Evolutionary conservation across 495 filamentous ascomycete species (phyloP).

Genomic region (Diplogelasinospora grovesii): DNA sequence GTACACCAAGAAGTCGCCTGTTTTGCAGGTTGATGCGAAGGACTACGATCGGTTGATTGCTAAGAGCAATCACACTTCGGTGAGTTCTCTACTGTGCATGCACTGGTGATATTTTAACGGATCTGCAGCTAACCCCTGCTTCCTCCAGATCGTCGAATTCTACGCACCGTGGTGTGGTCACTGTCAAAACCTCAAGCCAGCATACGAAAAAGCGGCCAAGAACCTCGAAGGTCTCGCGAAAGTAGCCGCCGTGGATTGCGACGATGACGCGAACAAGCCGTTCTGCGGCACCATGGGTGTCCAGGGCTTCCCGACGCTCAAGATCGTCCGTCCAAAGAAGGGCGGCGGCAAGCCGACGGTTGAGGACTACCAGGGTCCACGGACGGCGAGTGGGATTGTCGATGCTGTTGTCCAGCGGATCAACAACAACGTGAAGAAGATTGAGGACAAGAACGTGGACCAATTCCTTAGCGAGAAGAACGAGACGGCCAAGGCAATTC

Average conservation of each 20-base stretch:
- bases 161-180: conserved; percentile 96
- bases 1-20: conserved; percentile 82
- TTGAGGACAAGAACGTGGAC: conserved; percentile 74
- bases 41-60: conserved; percentile 79
- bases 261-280: conserved; percentile 87
- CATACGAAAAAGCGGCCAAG: conserved; percentile 89
- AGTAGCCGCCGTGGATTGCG: conserved; percentile 92
- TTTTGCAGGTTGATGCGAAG: conserved; percentile 78
- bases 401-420: conserved; percentile 81
- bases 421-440: conserved; percentile 85
- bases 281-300: conserved; percentile 86
- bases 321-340: conserved; percentile 83
- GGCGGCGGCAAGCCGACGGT: conserved; percentile 68
- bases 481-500: conserved; percentile 73
- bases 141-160: conserved; percentile 59
- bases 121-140: not conserved
- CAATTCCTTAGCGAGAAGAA: conserved; percentile 67
- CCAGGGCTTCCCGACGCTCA: conserved; percentile 92
- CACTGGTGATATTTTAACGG: not conserved
- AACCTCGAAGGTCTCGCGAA: conserved; percentile 84
- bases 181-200: conserved; percentile 90
- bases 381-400: conserved; percentile 78
- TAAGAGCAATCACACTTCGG: conserved; percentile 84
- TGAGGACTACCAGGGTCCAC: conserved; percentile 85
- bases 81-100: conserved; percentile 44